These are phyloP conservation scores for Kwoniella newhampshirensis DNA, from an alignment of 768 basidiomycete species.

Conservation along the genomic window DNA sequence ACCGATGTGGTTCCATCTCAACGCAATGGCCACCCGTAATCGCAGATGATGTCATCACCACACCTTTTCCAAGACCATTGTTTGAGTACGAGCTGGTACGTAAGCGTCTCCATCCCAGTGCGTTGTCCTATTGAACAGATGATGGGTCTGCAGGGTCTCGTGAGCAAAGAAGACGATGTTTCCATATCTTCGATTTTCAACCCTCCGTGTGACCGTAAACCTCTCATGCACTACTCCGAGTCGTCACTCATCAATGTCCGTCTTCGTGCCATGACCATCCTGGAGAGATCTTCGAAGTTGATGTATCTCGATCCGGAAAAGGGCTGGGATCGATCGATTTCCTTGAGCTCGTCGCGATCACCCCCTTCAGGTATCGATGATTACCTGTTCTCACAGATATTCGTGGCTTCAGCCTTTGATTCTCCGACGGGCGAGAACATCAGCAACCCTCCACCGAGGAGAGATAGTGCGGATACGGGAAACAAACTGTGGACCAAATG, in stretches of 20 bases:
- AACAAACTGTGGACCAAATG: conserved; percentile 28
- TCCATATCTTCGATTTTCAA: conserved; percentile 18
- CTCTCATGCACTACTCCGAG: conserved; percentile 24
- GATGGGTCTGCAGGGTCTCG: conserved; percentile 23
- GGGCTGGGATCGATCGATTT: conserved; percentile 23
- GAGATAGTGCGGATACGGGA: background rate
- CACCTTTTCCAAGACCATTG: conserved; percentile 41
- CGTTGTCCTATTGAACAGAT: background rate
- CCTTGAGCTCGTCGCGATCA: background rate
- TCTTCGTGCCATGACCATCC: conserved; percentile 30
- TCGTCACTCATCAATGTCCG: conserved; percentile 24
- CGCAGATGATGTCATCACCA: conserved; percentile 33
- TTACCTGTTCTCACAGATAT: conserved; percentile 22
- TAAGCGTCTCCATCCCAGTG: background rate
- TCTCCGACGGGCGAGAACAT: background rate
- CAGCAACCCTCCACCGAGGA: background rate
- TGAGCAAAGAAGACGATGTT: conserved; percentile 23
- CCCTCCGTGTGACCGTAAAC: conserved; percentile 2
- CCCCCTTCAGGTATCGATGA: conserved; percentile 32
- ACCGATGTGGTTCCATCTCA: conserved; percentile 36
- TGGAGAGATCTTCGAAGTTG: conserved; percentile 42
- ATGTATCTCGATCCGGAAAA: conserved; percentile 41
- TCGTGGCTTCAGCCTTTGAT: conserved; percentile 8
- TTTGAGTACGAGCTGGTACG: conserved; percentile 45
- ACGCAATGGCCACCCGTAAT: conserved; percentile 38